Evolutionary conservation across 805 yeast species (phyloP).

Genomic region (Aciculoconidium aculeatum): DNA sequence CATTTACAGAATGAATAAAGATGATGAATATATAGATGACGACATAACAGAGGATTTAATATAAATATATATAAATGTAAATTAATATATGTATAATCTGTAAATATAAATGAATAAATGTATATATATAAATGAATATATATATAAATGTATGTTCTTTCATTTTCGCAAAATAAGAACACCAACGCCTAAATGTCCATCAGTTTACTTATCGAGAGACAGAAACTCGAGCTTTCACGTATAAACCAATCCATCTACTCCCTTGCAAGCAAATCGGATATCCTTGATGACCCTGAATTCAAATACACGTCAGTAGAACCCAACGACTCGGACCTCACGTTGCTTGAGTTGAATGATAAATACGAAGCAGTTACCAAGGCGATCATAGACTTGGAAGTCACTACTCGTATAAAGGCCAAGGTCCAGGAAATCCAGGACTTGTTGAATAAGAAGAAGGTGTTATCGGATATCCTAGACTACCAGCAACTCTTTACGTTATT

Average conservation of each 20-base stretch:
- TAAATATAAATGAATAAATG: neutral
- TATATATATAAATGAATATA: too few species aligned
- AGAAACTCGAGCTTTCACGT: too few species aligned
- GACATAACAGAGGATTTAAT: constrained; percentile 37
- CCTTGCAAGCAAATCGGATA: too few species aligned
- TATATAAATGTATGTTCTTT: too few species aligned
- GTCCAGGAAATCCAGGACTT: constrained; percentile 5
- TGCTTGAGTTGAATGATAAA: constrained; percentile 7
- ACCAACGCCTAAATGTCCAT: too few species aligned
- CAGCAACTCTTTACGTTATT: constrained; percentile 9
- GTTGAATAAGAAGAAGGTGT: constrained; percentile 6
- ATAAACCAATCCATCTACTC: too few species aligned
- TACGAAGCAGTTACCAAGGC: constrained; percentile 3
- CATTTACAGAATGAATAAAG: constrained; percentile 44
- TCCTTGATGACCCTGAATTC: too few species aligned
- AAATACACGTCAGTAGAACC: constrained; percentile 1
- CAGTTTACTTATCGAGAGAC: too few species aligned
- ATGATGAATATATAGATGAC: constrained; percentile 40
- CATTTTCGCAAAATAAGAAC: too few species aligned
- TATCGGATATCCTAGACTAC: constrained; percentile 11
- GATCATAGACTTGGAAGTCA: constrained; percentile 3
- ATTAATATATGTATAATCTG: neutral
- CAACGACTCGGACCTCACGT: constrained; percentile 3
- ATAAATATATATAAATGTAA: constrained; percentile 9
- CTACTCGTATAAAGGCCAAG: neutral